Evolutionary conservation across 2,329 filamentous ascomycete species (phyloP).

Genomic region (Botrytis elliptica): DNA sequence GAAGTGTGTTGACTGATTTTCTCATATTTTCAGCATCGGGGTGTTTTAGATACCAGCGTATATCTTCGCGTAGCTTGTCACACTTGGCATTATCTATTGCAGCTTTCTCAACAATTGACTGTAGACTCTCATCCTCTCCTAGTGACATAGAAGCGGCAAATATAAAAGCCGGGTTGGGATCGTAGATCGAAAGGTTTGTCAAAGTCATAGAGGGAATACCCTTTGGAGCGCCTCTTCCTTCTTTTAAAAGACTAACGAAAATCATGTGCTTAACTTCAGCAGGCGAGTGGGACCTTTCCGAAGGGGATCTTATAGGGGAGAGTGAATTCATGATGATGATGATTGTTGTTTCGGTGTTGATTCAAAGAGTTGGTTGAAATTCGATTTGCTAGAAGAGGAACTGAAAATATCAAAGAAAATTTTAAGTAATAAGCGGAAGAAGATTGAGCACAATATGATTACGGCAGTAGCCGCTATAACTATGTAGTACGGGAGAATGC

Average conservation of each 20-base stretch:
- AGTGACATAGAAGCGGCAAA: slow-evolving; percentile 3
- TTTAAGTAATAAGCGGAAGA: neutral
- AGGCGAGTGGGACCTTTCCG: neutral
- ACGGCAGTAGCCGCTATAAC: neutral
- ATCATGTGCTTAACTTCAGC: slow-evolving; percentile 5
- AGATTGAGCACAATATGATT: neutral
- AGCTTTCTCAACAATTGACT: neutral
- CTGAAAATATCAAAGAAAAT: neutral
- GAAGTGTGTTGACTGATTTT: neutral
- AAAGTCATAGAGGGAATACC: neutral
- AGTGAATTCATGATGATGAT: slow-evolving; percentile 4
- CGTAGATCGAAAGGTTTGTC: neutral
- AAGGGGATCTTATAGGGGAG: neutral
- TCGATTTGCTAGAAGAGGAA: neutral
- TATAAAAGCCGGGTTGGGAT: neutral
- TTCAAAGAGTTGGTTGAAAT: neutral
- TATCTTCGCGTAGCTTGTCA: neutral
- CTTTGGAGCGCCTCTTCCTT: neutral
- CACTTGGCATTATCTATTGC: neutral
- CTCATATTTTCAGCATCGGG: neutral
- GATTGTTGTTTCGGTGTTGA: neutral
- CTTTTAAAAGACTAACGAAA: neutral
- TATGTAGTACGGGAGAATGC: neutral
- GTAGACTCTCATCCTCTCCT: neutral
- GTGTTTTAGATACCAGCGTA: neutral